A percentile compares a stretch with the other conserved stretches of the same genome.
Conservation (phyloP, 2,329 filamentous ascomycete species). For the Periconia macrospinosa region DNA sequence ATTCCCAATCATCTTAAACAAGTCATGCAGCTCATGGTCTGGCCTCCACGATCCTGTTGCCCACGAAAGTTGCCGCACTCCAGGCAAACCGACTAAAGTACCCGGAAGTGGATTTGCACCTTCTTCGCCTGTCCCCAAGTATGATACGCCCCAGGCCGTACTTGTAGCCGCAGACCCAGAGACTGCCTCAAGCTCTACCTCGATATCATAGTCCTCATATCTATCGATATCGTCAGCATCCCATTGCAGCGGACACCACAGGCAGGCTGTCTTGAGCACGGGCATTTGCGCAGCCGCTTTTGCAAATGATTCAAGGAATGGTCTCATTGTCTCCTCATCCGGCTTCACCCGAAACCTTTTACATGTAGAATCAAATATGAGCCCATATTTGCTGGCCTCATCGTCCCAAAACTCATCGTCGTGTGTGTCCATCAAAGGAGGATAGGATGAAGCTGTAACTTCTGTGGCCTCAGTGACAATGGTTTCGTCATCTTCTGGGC, state of each 20-base stretch:
- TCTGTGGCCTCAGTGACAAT: neutral
- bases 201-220: neutral
- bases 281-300: constrained; percentile 1
- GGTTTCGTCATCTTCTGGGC: neutral
- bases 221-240: neutral
- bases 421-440: neutral
- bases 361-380: neutral
- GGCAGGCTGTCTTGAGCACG: neutral
- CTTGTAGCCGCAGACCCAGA: neutral
- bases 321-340: neutral
- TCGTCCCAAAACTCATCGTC: neutral
- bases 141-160: constrained; percentile 2
- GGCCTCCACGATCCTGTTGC: constrained; percentile 4
- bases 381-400: neutral
- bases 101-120: neutral
- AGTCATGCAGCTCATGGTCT: constrained; percentile 1
- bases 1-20: neutral
- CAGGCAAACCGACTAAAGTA: neutral
- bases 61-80: constrained; percentile 4
- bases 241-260: constrained; percentile 1
- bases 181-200: neutral
- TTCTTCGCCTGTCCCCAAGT: neutral
- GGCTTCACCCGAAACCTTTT: neutral
- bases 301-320: constrained; percentile 1
- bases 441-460: neutral